A percentile compares a stretch with the other conserved stretches of the same genome.
These are phyloP conservation scores for Lipomyces japonicus DNA, from an alignment of 805 yeast genomes.

Conservation along the genomic window DNA sequence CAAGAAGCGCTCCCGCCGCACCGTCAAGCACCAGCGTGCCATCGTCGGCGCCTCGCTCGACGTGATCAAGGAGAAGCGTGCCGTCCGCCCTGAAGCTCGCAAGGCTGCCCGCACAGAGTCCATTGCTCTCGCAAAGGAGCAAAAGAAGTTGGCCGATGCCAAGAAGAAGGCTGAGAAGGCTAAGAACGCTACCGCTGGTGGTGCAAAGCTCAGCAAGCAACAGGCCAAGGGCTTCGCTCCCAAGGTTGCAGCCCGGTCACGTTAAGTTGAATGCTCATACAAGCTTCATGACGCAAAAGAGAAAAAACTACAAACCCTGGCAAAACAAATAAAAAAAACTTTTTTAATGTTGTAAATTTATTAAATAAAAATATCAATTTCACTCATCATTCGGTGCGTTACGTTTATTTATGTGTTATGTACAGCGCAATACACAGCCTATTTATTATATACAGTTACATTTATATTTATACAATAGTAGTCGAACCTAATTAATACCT, in stretches of 20 bases:
- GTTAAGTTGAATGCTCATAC: constrained; percentile 61
- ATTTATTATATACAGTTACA: too few relatives aligned
- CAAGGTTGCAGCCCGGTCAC: constrained; percentile 94
- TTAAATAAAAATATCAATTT: too few relatives aligned
- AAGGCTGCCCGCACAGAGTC: constrained; percentile 95
- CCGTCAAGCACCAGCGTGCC: constrained; percentile 98
- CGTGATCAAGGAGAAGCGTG: constrained; percentile 96
- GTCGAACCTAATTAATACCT: background rate
- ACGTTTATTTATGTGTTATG: too few relatives aligned
- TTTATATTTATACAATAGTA: too few relatives aligned
- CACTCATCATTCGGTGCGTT: too few relatives aligned
- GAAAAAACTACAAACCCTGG: too few relatives aligned
- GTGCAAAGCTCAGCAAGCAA: constrained; percentile 83
- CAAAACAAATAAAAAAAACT: too few relatives aligned
- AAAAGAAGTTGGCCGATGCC: constrained; percentile 81
- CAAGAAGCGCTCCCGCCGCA: constrained; percentile 95
- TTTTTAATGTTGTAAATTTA: too few relatives aligned
- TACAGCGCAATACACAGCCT: too few relatives aligned
- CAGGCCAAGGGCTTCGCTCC: constrained; percentile 97
- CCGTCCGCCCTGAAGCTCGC: constrained; percentile 94
- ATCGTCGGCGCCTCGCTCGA: constrained; percentile 99
- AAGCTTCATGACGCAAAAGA: too few relatives aligned
- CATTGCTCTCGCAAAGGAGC: constrained; percentile 50
- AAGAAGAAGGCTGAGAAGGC: constrained; percentile 94
- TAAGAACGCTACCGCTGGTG: constrained; percentile 55